Evolutionary conservation across 148 eudicot genomes (phyloP).

Genomic region (Camellia granthamiana): DNA sequence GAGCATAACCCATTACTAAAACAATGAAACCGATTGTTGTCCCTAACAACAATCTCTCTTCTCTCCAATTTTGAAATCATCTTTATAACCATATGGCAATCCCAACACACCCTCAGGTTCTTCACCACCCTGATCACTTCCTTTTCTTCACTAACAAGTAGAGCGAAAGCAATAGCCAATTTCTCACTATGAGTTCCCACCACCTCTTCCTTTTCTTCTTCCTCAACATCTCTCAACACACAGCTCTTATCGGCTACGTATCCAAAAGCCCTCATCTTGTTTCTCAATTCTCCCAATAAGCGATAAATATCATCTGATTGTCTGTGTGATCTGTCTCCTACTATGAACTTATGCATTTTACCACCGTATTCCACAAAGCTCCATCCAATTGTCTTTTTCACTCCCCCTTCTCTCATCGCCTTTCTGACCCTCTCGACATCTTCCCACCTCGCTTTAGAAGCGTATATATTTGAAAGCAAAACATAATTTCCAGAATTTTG

Average conservation of each 20-base stretch:
- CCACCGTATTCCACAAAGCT: slow-evolving; percentile 58
- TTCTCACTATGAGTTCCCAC: slow-evolving; percentile 68
- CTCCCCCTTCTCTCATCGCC: slow-evolving; percentile 41
- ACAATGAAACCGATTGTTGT: slow-evolving; percentile 64
- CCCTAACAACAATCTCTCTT: slow-evolving; percentile 69
- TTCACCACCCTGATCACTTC: slow-evolving; percentile 56
- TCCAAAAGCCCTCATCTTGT: slow-evolving; percentile 46
- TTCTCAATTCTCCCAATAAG: slow-evolving; percentile 36
- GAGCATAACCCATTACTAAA: slow-evolving; percentile 53
- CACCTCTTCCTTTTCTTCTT: slow-evolving; percentile 74
- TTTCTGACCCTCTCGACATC: slow-evolving; percentile 51
- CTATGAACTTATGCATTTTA: slow-evolving; percentile 56
- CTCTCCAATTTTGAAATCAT: slow-evolving; percentile 56
- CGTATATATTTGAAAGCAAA: slow-evolving; percentile 61
- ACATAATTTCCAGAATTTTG: slow-evolving; percentile 56
- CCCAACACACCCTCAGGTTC: slow-evolving; percentile 62
- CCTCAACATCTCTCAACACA: slow-evolving; percentile 57
- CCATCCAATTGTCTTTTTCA: slow-evolving; percentile 58
- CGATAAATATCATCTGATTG: slow-evolving; percentile 40
- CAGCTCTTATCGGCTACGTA: slow-evolving; percentile 51
- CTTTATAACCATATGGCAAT: slow-evolving; percentile 61
- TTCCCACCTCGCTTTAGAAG: slow-evolving; percentile 54
- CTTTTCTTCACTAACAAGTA: slow-evolving; percentile 53
- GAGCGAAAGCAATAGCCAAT: slow-evolving; percentile 62
- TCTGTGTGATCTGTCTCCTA: slow-evolving; percentile 57